Conservation (phyloP, 2,329 filamentous ascomycete genomes). For the Diaporthe eres region DNA sequence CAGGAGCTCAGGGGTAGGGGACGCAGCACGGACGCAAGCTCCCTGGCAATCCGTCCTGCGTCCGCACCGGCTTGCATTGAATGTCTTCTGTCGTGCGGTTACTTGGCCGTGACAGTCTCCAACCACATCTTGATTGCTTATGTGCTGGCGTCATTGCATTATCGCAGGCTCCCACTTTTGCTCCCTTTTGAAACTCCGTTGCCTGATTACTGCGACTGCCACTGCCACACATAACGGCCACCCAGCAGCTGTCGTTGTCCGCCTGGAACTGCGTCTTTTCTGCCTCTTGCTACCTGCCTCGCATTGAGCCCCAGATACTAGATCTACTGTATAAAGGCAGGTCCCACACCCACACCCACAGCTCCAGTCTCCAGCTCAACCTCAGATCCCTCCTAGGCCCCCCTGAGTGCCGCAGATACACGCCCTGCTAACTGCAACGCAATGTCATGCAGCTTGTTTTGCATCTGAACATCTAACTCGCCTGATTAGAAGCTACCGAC, state of each 20-base stretch:
- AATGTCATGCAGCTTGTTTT: conserved; percentile 28
- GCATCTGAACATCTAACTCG: conserved; percentile 23
- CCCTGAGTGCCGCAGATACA: conserved; percentile 31
- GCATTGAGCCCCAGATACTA: neutral
- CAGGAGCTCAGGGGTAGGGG: conserved; percentile 29
- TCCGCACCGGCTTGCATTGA: conserved; percentile 18
- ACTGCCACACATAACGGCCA: neutral
- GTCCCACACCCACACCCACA: conserved; percentile 18
- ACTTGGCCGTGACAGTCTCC: conserved; percentile 30
- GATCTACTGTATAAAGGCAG: neutral
- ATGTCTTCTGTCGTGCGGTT: conserved; percentile 15
- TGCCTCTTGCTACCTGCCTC: neutral
- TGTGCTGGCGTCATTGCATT: conserved; percentile 34
- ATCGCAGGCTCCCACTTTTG: conserved; percentile 32
- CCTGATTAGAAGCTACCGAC: conserved; percentile 13
- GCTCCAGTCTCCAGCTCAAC: conserved; percentile 20
- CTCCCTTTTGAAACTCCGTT: conserved; percentile 21
- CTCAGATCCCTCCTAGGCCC: neutral
- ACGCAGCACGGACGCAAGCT: conserved; percentile 2
- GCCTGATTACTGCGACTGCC: conserved; percentile 11
- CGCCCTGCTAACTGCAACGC: conserved; percentile 29
- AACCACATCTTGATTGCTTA: conserved; percentile 21
- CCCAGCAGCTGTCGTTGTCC: neutral
- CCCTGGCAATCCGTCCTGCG: conserved; percentile 7
- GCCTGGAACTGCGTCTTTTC: neutral